phyloP scores from a whole-genome alignment of 1,284 basidiomycete genomes.

The Hymenochaete sp. region DNA sequence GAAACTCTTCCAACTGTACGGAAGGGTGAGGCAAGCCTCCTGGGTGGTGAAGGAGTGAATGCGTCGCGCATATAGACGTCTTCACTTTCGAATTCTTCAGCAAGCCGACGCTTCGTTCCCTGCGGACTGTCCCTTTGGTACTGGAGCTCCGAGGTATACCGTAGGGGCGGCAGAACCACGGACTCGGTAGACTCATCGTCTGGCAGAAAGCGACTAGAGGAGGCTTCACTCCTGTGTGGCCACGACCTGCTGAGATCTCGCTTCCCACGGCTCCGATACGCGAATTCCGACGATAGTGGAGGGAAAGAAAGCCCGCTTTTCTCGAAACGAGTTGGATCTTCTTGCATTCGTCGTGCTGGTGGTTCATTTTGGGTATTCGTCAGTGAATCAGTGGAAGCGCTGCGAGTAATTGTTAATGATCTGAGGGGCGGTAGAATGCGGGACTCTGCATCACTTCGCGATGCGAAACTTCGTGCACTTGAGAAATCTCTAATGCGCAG shows the following conservation, averaged over 20 bases:
- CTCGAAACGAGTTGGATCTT: no score
- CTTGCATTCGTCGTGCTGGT: no score
- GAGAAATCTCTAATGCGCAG: not conserved
- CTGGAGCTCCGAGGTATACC: not conserved
- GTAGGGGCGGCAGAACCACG: conserved; percentile 13
- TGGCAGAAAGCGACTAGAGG: not conserved
- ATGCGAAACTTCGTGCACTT: not conserved
- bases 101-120: conserved; percentile 8
- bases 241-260: conserved; percentile 2
- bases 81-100: conserved; percentile 3
- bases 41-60: conserved; percentile 12
- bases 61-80: conserved; percentile 1
- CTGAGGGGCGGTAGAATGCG: conserved; percentile 9
- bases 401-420: conserved; percentile 3
- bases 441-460: not conserved
- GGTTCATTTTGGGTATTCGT: not conserved
- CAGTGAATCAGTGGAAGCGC: not conserved
- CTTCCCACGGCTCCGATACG: not conserved
- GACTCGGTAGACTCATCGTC: conserved; percentile 7
- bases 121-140: not conserved
- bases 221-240: not conserved
- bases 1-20: conserved; percentile 1
- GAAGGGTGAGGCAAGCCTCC: conserved; percentile 2
- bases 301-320: no score
- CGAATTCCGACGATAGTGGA: not conserved